Conservation (phyloP, 2,329 filamentous ascomycete genomes). For the Aspergillus brunneoviolaceus region DNA sequence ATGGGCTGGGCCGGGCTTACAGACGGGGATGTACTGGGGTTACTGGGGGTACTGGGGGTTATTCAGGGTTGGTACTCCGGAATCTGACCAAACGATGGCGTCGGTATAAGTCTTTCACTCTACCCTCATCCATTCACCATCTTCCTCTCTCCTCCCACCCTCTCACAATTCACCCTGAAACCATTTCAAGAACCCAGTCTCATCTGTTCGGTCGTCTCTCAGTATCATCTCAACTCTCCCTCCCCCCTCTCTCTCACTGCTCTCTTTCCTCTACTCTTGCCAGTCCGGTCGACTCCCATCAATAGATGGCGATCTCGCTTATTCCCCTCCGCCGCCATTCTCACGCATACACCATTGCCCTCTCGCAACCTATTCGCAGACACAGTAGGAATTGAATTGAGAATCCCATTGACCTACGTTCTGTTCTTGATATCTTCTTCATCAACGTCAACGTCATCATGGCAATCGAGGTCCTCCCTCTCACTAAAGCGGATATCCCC, state of each 20-base stretch:
- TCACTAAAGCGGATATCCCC: slow-evolving; percentile 61
- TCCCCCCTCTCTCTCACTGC: background rate
- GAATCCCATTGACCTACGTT: slow-evolving; percentile 9
- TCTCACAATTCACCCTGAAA: background rate
- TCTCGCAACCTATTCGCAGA: slow-evolving; percentile 33
- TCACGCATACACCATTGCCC: slow-evolving; percentile 34
- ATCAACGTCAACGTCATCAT: slow-evolving; percentile 30
- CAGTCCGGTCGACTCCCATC: slow-evolving; percentile 11
- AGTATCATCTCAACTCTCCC: background rate
- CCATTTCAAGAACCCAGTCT: background rate
- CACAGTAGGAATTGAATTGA: slow-evolving; percentile 30
- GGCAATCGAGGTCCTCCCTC: slow-evolving; percentile 56
- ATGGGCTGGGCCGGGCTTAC: background rate
- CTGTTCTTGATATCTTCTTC: slow-evolving; percentile 1
- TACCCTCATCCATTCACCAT: background rate
- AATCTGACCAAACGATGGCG: background rate
- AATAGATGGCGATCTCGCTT: slow-evolving; percentile 35
- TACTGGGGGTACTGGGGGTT: too few species aligned
- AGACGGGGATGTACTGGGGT: too few species aligned
- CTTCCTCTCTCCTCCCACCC: background rate
- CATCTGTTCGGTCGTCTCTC: background rate
- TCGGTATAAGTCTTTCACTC: background rate
- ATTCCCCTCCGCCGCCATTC: slow-evolving; percentile 33
- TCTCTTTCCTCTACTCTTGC: background rate
- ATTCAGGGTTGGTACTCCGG: background rate